These are phyloP conservation scores for Pleurotus eryngii DNA, from an alignment of 768 basidiomycete species.

Conservation along the genomic window DNA sequence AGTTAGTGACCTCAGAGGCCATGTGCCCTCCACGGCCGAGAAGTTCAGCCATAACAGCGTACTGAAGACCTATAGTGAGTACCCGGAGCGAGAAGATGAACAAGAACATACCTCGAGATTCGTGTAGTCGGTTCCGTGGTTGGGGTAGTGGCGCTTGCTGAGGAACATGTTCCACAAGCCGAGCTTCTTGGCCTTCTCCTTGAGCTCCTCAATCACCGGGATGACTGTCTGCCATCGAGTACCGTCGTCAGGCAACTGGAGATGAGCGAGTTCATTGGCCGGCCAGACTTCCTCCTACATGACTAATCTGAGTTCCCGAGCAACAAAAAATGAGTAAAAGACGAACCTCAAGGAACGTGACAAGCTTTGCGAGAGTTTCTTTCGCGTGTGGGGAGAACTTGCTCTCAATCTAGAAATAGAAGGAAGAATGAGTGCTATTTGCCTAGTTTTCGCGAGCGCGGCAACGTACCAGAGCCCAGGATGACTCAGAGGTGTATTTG, in stretches of 20 bases:
- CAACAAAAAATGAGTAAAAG: not conserved
- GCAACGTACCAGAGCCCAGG: conserved; percentile 78
- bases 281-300: conserved; percentile 85
- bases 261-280: conserved; percentile 69
- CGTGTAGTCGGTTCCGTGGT: conserved; percentile 82
- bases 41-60: conserved; percentile 96
- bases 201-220: conserved; percentile 79
- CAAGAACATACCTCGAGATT: conserved; percentile 77
- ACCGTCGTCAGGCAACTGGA: conserved; percentile 74
- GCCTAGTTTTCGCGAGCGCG: not conserved
- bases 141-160: conserved; percentile 90
- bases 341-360: conserved; percentile 79
- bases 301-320: not conserved
- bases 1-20: conserved; percentile 87
- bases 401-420: conserved; percentile 65
- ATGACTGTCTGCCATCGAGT: conserved; percentile 84
- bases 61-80: conserved; percentile 40
- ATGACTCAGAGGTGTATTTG: conserved; percentile 76
- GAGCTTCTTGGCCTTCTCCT: conserved; percentile 79
- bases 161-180: conserved; percentile 98
- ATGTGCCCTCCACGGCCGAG: conserved; percentile 81
- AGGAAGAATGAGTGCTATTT: not conserved
- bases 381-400: conserved; percentile 91
- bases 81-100: not conserved
- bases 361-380: conserved; percentile 78